These are phyloP conservation scores for Secale cereale DNA, from an alignment of 176 grass and related monocot species.

Conservation along the genomic window DNA sequence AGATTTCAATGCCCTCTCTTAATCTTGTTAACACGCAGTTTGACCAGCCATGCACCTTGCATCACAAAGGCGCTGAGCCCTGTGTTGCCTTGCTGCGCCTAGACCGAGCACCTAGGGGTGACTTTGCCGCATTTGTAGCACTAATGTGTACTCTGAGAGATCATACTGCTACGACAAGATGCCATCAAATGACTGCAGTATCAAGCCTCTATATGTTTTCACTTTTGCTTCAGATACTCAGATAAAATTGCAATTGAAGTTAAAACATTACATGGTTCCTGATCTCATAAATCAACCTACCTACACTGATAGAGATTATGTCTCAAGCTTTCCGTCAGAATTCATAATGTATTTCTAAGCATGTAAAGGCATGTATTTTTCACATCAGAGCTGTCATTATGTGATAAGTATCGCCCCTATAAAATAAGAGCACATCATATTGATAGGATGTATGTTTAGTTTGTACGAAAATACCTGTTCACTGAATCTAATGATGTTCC, in stretches of 20 bases:
- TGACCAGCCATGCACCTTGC: neutral
- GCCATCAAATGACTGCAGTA: neutral
- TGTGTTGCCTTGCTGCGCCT: no score
- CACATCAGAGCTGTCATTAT: neutral
- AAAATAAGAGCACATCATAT: neutral
- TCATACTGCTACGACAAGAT: neutral
- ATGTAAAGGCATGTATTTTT: slow-evolving; percentile 4
- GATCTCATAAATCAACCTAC: neutral
- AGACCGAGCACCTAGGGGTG: no score
- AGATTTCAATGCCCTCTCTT: neutral
- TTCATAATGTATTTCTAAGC: neutral
- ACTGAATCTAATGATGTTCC: slow-evolving; percentile 82
- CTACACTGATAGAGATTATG: neutral
- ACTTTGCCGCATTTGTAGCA: neutral
- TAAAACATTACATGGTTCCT: slow-evolving; percentile 14
- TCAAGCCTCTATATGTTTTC: neutral
- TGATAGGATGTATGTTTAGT: neutral
- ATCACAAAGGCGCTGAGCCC: neutral
- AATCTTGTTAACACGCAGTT: neutral
- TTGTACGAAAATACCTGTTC: slow-evolving; percentile 58
- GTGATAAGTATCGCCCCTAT: neutral
- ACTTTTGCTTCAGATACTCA: neutral
- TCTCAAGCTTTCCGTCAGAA: neutral
- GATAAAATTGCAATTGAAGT: neutral
- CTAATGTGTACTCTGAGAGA: slow-evolving; percentile 1